A percentile compares a stretch with the other conserved stretches of the same genome.
Evolutionary conservation across 305 asterid species (phyloP).

Genomic region (Fraxinus latifolia): DNA sequence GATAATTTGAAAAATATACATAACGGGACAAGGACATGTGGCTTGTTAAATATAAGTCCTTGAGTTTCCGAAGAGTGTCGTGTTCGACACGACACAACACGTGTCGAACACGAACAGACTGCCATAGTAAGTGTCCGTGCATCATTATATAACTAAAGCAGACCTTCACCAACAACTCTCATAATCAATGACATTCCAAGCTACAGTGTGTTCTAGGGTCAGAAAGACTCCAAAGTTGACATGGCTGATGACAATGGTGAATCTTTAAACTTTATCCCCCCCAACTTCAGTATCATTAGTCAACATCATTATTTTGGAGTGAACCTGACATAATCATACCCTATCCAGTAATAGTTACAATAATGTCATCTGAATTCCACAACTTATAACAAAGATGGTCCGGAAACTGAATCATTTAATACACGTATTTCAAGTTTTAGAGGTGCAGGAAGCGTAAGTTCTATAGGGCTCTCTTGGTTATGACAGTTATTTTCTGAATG

Average conservation of each 20-base stretch:
- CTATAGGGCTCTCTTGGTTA: neutral
- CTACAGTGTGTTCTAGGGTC: neutral
- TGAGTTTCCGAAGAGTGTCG: neutral
- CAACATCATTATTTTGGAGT: neutral
- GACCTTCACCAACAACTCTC: constrained; percentile 6
- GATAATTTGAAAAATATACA: neutral
- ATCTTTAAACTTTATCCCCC: neutral
- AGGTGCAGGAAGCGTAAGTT: neutral
- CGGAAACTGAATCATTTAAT: neutral
- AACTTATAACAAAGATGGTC: constrained; percentile 7
- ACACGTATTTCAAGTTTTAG: neutral
- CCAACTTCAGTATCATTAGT: neutral
- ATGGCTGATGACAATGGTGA: neutral
- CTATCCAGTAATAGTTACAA: constrained; percentile 10
- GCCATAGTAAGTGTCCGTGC: neutral
- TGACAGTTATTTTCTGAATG: neutral
- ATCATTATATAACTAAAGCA: constrained; percentile 4
- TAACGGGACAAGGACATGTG: neutral
- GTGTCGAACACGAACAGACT: neutral
- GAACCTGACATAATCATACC: neutral
- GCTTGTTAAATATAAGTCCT: neutral
- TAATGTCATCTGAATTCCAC: constrained; percentile 16
- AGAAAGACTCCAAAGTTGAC: constrained; percentile 6
- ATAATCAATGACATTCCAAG: constrained; percentile 9
- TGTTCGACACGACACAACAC: neutral